A percentile compares a stretch with the other conserved stretches of the same genome.
phyloP scores from a whole-genome alignment of 352 stramenopile genomes.

The Pythium aphanidermatum region DNA sequence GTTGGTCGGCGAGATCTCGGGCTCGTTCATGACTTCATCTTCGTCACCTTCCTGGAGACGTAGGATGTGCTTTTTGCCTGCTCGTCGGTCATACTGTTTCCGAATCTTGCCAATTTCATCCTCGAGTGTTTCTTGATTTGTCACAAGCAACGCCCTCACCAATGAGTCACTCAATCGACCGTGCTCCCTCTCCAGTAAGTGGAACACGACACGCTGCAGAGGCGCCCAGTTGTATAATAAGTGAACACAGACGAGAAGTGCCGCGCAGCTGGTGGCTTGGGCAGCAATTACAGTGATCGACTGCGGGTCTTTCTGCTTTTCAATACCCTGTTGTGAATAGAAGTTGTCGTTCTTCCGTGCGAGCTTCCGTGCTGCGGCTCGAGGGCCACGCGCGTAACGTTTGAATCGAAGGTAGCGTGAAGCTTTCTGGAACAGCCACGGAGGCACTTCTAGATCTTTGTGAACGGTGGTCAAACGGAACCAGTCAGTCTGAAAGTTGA shows the following conservation, averaged over 20 bases:
- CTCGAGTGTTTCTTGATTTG: slow-evolving; percentile 41
- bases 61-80: slow-evolving; percentile 48
- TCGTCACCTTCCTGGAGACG: slow-evolving; percentile 25
- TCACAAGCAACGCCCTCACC: slow-evolving; percentile 34
- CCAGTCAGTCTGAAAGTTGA: slow-evolving; percentile 76
- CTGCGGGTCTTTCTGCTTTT: slow-evolving; percentile 49
- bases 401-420: slow-evolving; percentile 83
- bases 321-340: slow-evolving; percentile 68
- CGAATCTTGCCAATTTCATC: slow-evolving; percentile 73
- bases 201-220: slow-evolving; percentile 59
- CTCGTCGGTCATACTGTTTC: slow-evolving; percentile 65
- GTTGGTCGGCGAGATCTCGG: slow-evolving; percentile 11
- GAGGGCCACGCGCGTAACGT: slow-evolving; percentile 66
- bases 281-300: slow-evolving; percentile 69
- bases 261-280: slow-evolving; percentile 69
- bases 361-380: slow-evolving; percentile 43
- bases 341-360: slow-evolving; percentile 69
- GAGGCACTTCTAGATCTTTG: slow-evolving; percentile 25
- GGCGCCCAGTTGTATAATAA: slow-evolving; percentile 71
- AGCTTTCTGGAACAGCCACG: slow-evolving; percentile 71
- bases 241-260: slow-evolving; percentile 71
- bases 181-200: slow-evolving; percentile 39
- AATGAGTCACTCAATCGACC: slow-evolving; percentile 26
- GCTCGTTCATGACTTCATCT: slow-evolving; percentile 5
- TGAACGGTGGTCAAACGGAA: slow-evolving; percentile 38